phyloP scores from a whole-genome alignment of 2,329 filamentous ascomycete genomes.

The Fusarium coicis region DNA sequence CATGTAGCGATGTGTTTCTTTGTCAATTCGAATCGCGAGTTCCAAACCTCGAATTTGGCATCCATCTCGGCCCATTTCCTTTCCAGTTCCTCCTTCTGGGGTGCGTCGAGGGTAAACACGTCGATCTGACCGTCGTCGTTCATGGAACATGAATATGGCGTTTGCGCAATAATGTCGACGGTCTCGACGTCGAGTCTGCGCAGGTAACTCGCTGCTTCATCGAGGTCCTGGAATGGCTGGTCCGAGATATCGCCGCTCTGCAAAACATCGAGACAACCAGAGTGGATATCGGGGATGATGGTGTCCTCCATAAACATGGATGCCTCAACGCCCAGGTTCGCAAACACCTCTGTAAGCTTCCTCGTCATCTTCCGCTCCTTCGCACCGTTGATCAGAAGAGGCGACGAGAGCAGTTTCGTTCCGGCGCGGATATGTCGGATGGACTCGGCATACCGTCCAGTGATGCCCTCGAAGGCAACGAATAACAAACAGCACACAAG shows the following conservation, averaged over 20 bases:
- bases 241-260: background rate
- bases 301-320: conserved; percentile 36
- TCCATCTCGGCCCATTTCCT: background rate
- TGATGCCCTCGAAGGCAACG: conserved; percentile 38
- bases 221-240: conserved; percentile 25
- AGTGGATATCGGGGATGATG: conserved; percentile 5
- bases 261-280: background rate
- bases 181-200: conserved; percentile 21
- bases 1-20: conserved; percentile 2
- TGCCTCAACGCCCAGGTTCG: conserved; percentile 25
- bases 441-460: conserved; percentile 35
- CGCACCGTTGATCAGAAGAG: background rate
- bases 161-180: background rate
- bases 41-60: conserved; percentile 3
- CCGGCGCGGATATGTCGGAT: conserved; percentile 37
- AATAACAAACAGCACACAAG: conserved; percentile 39
- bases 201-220: conserved; percentile 24
- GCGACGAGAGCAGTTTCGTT: conserved; percentile 18
- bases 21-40: conserved; percentile 21
- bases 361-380: conserved; percentile 6
- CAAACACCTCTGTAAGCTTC: conserved; percentile 39
- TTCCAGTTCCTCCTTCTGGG: background rate
- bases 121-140: background rate
- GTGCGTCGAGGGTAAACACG: background rate
- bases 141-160: background rate